Base-by-base conservation (phyloP, 768 basidiomycete genomes). In the Mycena olivaceomarginata region DNA sequence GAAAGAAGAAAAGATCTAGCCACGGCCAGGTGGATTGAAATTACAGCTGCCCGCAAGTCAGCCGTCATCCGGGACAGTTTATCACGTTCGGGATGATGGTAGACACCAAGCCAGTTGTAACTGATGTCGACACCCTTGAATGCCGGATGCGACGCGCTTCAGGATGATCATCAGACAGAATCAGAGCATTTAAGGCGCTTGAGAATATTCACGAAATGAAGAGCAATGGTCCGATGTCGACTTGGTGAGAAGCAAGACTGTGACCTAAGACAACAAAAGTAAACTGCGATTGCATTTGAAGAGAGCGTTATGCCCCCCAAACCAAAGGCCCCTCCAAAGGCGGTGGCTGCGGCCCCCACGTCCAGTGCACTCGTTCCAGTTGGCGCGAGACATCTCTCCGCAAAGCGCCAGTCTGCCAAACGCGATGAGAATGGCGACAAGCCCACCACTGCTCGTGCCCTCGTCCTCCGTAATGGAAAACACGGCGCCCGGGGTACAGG, bases 381-480 rank as follows among this genome's bases (percentile, higher is more conserved):
- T 15, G 93, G 93, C n/a, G 89, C 91, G 15, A 87, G 88, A 76
- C 87, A 93, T 65, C 85, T 94, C 46, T 83, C 86, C 56, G 77
- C 80, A 18, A 87, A 84, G 68, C 75, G 81, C 53, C 77, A 84
- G 64, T 31, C 31, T 31, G 81, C 77, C 11, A 90, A 90, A 77
- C 89, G 90, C 68, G 88, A 91, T 67, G 88, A 87, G 81, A 84
- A 91, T 77, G 89, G 90, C 45, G 85, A 90, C 72, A 89, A 88
- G 78, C 94, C 93, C 0, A 91, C 93, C 2, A 95, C 95, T 0
- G 88, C 90, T n/a, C 92, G 93, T 57, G 95, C 95, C 39, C 89
- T 96, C 70, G 83, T 95, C 71, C 85, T 96, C 77, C 91, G 95
- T 77, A 94, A 95, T 81, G 94, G 93, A 56, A 96, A 95, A 81